Base-by-base conservation (phyloP, 2,329 filamentous ascomycete genomes). In the Trichoderma sp. region DNA sequence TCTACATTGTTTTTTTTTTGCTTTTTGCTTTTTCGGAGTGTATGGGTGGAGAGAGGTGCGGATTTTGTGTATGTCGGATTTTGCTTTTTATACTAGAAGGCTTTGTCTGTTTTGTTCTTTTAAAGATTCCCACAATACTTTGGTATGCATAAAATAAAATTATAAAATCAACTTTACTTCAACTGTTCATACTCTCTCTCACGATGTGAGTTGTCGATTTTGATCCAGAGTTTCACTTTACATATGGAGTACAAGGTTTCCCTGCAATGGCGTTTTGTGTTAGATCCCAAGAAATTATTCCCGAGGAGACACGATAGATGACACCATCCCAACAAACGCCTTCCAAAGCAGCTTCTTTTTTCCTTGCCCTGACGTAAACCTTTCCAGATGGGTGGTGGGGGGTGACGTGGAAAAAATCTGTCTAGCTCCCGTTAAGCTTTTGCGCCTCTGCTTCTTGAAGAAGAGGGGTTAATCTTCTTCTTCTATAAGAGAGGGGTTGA, bases 111-210 rank as follows among this genome's bases (percentile, higher is more conserved):
- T 47, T 20, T 63, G n/a, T n/a, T 62, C 12, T 26, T 39, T 28
- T 32, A 15, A 39, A 67, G 50, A 67, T 67, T 67, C 64, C 50
- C 32, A 67, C 50, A 53, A 67, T 58, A 58, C 55, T 8, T 32
- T 39, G 36, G 36, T 39, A 30, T n/a, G 28, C 15, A 58, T 32
- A 30, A 59, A 20, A 59, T 59, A 59, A 32, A 20, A n/a, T 32
- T 34, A 6, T 23, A 59, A 59, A 59, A 30, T 13, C 6, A 59
- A 32, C 15, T 4, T 26, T 15, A 55, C 17, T 30, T 3, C 32
- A 6, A 17, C 9, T 15, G 11, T 58, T 32, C 9, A 4, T 11
- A n/a, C n/a, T 17, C 12, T 13, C 7, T 11, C 5, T 4, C 9
- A 28, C 32, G 17, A 47, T n/a, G 7, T 47, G 17, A 17, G 36